These are phyloP conservation scores for Microbotryum intermedium DNA, from an alignment of 1,284 basidiomycete species.

Conservation along the genomic window DNA sequence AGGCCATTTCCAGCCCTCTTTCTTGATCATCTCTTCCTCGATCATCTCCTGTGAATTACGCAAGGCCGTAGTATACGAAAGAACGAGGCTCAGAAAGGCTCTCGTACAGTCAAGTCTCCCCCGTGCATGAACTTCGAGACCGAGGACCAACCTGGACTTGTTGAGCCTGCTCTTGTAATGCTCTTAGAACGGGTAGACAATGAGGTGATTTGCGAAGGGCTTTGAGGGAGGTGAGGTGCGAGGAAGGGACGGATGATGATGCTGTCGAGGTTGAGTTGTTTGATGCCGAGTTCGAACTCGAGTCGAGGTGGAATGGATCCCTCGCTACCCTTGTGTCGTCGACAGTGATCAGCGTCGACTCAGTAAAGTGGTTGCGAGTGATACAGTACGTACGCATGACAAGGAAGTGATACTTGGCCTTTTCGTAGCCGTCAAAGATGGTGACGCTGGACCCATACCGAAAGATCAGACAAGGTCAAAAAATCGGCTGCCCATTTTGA, in stretches of 20 bases:
- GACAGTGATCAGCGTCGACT: not conserved
- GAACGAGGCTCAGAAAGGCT: not conserved
- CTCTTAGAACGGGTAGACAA: slow-evolving; percentile 50
- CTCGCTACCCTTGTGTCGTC: slow-evolving; percentile 15
- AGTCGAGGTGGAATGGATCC: slow-evolving; percentile 39
- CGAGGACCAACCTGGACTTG: slow-evolving; percentile 42
- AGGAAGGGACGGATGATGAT: slow-evolving; percentile 33
- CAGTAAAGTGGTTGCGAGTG: slow-evolving; percentile 4
- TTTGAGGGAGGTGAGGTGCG: slow-evolving; percentile 52
- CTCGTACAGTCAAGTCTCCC: not conserved
- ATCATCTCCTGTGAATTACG: slow-evolving; percentile 13
- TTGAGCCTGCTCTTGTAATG: slow-evolving; percentile 52
- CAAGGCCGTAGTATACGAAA: not conserved
- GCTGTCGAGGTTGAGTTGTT: not conserved
- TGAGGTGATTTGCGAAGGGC: slow-evolving; percentile 54
- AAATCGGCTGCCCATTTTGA: no score
- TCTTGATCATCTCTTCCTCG: slow-evolving; percentile 64
- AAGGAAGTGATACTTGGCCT: slow-evolving; percentile 40
- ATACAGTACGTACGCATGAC: slow-evolving; percentile 13
- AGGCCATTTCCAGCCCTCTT: slow-evolving; percentile 70
- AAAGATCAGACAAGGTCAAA: no score
- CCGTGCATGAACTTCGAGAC: not conserved
- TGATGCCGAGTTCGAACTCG: slow-evolving; percentile 1
- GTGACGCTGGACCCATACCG: slow-evolving; percentile 51
- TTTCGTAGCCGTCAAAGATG: slow-evolving; percentile 77